phyloP scores from a whole-genome alignment of 192 early-diverging fungal species.

The Podila horticola region DNA sequence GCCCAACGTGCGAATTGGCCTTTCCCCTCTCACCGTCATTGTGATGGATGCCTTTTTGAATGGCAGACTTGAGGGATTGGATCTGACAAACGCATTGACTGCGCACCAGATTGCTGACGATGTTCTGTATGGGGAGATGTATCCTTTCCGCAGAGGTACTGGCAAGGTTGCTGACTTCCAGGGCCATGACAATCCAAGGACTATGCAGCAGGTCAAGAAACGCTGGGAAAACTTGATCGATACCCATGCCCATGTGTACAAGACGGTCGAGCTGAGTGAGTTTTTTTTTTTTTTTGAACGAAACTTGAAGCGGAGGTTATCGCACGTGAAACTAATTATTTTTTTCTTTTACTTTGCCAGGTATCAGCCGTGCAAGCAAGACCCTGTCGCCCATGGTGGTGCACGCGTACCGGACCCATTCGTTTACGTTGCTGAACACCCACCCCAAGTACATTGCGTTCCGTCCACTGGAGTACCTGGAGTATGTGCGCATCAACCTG shows the following conservation, averaged over 20 bases:
- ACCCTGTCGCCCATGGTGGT: constrained; percentile 2
- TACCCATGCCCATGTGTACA: not conserved
- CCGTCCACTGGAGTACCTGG: constrained; percentile 20
- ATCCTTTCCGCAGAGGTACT: not conserved
- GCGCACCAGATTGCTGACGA: constrained; percentile 2
- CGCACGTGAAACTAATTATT: not conserved
- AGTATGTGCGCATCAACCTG: constrained; percentile 30
- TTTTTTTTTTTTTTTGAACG: not conserved
- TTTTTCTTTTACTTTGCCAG: constrained; percentile 6
- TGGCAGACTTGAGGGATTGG: constrained; percentile 12
- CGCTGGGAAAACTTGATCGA: not conserved
- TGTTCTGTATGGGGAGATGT: constrained; percentile 8
- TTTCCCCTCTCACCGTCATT: constrained; percentile 5
- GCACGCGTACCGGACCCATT: constrained; percentile 6
- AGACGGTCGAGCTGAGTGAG: not conserved
- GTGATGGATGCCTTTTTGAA: constrained; percentile 24
- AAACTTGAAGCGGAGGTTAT: not conserved
- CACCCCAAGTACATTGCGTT: constrained; percentile 21
- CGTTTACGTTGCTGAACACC: not conserved
- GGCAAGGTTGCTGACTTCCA: no score
- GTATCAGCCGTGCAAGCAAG: constrained; percentile 7
- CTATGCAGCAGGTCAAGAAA: constrained; percentile 16
- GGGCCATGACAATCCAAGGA: not conserved
- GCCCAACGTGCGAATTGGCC: not conserved
- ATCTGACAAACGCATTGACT: constrained; percentile 13